Base-by-base conservation (phyloP, 768 basidiomycete genomes). In the Calocybe cyanea region DNA sequence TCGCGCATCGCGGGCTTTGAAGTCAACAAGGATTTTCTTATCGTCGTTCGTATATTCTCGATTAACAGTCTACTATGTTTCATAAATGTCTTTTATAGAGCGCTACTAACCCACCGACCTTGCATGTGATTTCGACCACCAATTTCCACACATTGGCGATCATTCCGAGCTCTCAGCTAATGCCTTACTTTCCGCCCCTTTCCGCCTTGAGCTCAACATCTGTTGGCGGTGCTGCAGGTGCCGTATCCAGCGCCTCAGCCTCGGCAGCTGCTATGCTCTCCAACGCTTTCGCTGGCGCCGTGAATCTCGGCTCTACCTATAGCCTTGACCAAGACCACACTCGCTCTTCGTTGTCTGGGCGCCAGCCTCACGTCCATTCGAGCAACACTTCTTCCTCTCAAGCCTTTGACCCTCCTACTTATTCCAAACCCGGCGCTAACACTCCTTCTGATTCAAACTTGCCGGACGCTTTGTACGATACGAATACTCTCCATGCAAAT, bases 91-190 rank as follows among this genome's bases (percentile, higher is more conserved):
- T 34, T 31, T 24, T 46, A 14, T 56, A 86, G 85, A 77, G 74
- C 59, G 79, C 80, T n/a, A 70, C 70, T 38, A 66, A 68, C 25
- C 83, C 80, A 31, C 63, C 75, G 8, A 64, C 70, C 18, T 65
- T 87, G 40, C 75, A 77, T 58, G 62, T 87, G 52, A 65, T 81
- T 49, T 82, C 81, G 4, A 61, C 82, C 17, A 63, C 63, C 41
- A 78, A 78, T 23, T 75, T 83, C 48, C 63, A 69, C 33, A 66
- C 67, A 17, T 53, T 86, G 54, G 69, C 73, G 58, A 72, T 65
- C 54, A 72, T 87, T 45, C 60, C 71, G 42, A 69, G 71, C 4
- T 46, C 71, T 35, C 66, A 67, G 17, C 71, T 83, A 46, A 64
- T 71, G 42, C 59, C 75, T 28, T 78, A 74, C 58, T 57, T 66